Conservation (phyloP, 129 eudicot genomes). For the Silybum marianum region DNA sequence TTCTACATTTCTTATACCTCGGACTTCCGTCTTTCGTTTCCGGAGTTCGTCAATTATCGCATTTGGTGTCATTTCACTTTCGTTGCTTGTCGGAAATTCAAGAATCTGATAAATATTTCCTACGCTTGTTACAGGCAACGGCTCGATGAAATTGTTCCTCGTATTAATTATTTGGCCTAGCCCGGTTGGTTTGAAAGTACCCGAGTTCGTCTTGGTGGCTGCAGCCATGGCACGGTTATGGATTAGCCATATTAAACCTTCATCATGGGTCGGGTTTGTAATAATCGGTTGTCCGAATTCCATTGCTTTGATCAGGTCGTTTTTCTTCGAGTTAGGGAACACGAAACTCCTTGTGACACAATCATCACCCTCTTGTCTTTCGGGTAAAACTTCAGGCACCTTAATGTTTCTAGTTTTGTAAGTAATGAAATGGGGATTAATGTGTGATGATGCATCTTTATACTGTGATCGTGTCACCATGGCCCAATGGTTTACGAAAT, state of each 20-base stretch:
- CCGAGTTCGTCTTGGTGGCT: background rate
- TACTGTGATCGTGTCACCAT: background rate
- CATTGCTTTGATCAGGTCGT: slow-evolving; percentile 5
- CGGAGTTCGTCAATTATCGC: background rate
- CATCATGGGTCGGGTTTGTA: background rate
- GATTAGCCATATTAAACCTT: background rate
- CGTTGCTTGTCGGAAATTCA: background rate
- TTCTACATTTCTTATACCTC: background rate
- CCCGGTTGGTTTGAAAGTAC: background rate
- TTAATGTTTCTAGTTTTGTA: background rate
- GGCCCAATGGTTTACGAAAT: slow-evolving; percentile 3
- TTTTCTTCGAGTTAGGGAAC: slow-evolving; percentile 3
- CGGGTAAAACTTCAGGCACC: background rate
- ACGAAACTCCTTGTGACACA: slow-evolving; percentile 1
- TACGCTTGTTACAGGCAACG: background rate
- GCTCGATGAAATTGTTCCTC: background rate
- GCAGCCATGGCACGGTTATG: background rate
- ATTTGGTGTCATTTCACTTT: slow-evolving; percentile 1
- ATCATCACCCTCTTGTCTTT: background rate
- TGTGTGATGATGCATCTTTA: background rate
- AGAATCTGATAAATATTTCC: background rate
- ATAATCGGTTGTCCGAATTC: background rate
- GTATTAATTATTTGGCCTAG: background rate
- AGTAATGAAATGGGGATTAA: background rate
- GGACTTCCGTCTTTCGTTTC: background rate